Conservation (phyloP, 257 asterid genomes). For the Solanum gracilifrons region DNA sequence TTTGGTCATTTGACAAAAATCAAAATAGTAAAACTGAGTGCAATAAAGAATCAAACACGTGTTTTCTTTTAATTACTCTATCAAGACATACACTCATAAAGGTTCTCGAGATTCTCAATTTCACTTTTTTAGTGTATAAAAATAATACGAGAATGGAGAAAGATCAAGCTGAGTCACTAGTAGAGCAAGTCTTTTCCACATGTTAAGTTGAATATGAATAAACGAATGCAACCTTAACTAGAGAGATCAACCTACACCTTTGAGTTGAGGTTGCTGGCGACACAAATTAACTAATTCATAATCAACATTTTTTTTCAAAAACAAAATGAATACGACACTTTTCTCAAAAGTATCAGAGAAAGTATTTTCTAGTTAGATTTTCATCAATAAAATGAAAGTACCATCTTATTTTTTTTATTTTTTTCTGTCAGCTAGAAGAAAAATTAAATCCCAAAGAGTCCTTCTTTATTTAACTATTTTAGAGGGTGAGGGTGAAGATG, state of each 20-base stretch:
- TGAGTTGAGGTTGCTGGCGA: not conserved
- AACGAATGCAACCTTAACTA: not conserved
- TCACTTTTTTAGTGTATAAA: not conserved
- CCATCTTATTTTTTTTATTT: fast-evolving
- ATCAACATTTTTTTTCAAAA: not conserved
- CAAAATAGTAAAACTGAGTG: not conserved
- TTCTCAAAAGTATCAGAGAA: not conserved
- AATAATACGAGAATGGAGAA: not conserved
- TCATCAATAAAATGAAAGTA: not conserved
- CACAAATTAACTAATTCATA: not conserved
- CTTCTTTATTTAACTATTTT: not conserved
- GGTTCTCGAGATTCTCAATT: not conserved
- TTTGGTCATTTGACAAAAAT: not conserved
- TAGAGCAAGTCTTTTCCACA: not conserved
- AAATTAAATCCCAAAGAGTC: not conserved
- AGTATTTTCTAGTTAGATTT: not conserved
- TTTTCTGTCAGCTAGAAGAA: not conserved
- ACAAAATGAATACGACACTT: not conserved
- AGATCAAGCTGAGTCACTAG: not conserved
- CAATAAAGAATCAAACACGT: not conserved
- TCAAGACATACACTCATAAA: not conserved
- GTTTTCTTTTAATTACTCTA: not conserved
- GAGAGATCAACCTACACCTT: not conserved
- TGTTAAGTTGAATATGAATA: not conserved
- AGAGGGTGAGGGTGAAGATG: not conserved